Base-by-base conservation (phyloP, 2,329 filamentous ascomycete genomes). In the Harringtonia aguacate region DNA sequence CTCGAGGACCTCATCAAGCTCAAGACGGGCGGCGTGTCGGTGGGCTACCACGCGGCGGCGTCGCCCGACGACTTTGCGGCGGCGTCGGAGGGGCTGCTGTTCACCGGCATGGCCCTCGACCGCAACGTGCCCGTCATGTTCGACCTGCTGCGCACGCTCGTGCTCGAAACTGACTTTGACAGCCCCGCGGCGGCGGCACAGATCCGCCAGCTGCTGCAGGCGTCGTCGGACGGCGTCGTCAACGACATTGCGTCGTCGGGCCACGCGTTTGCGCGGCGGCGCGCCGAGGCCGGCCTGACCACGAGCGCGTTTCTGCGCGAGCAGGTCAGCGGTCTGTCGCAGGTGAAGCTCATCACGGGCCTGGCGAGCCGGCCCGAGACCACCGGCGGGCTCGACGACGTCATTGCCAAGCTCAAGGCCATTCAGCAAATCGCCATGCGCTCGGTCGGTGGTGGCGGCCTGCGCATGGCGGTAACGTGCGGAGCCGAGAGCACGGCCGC, bases 1-100 rank as follows among this genome's bases (percentile, higher is more conserved):
- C 76, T 97, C 41, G 92, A 98, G 62, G 92, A 97, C 57, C 65
- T 89, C 44, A 95, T 98, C 61, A 97, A 97, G 62, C 73, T 97
- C 27, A 94, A 94, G 67, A 97, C 92, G 2, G 92, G 92, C 18
- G 92, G 92, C 10, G 77, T 98, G 31, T 85, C 81, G 3, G 80
- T 94, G 15, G 81, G 84, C 2, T 89, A 95, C 53, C 85, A 94
- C 63, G 77, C 83, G n/a, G 80, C 83, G 0, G 77, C 89, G 0
- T 87, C 81, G 3, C 86, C 90, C 1, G 73, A 73, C 2, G 77
- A 90, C 51, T 78, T 86, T 44, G 72, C 75, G 27, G 68, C 74
- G 22, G 84, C 81, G 9, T 79, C 76, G 17, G 92, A 98, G 63
- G 92, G 92, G 1, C 67, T 98, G 22, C 77, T 83, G 13, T 81